Evolutionary conservation across 2,329 filamentous ascomycete species (phyloP), one percentile per base, ranked within the genome.

Genomic region (Claviceps quebecensis): DNA sequence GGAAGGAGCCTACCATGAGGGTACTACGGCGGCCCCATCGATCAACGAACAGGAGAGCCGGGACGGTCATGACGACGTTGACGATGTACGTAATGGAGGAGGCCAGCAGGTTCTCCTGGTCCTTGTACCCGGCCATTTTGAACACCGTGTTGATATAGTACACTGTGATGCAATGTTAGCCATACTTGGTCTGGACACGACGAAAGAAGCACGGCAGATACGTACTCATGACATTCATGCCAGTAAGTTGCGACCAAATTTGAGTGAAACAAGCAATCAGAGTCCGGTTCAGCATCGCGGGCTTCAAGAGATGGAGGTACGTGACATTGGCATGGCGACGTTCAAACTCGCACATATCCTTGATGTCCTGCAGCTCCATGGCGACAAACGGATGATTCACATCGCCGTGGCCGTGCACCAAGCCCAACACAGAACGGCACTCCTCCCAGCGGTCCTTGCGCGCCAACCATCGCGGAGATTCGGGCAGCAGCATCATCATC

Each of bases 31-130:
- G 85, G 46, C 87, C 87, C 80, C 83, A 87, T 51, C 74, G 72
- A 58, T 93, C 86, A 59, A 90, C 77, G 69, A 72, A 90, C 52
- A 90, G 67, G 23, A 91, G 74, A 1, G 86, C 86, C 0, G 85
- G 84, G 3, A 90, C 64, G 0, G 87, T 91, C 81, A 87, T 86
- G 49, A 82, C 54, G 1, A 91, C 86, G 64, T 90, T 90, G 71
- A 91, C 87, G 58, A 89, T 74, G 55, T 80, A 80, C 57, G 77
- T 72, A 17, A 80, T 75, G 4, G 72, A 75, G 0, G 76, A 77
- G 1, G 75, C 76, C 46, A 77, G 68, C 9, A 80, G 64, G 39
- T 74, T 75, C 54, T 74, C 65, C 52, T 78, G 75, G 9, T 67
- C 65, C 11, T 48, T 53, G 50, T 69, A 69, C 0, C 67, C 67